A percentile compares a stretch with the other conserved stretches of the same genome.
Conservation (phyloP, 176 grass and related monocot species). For the Raddia distichophylla region DNA sequence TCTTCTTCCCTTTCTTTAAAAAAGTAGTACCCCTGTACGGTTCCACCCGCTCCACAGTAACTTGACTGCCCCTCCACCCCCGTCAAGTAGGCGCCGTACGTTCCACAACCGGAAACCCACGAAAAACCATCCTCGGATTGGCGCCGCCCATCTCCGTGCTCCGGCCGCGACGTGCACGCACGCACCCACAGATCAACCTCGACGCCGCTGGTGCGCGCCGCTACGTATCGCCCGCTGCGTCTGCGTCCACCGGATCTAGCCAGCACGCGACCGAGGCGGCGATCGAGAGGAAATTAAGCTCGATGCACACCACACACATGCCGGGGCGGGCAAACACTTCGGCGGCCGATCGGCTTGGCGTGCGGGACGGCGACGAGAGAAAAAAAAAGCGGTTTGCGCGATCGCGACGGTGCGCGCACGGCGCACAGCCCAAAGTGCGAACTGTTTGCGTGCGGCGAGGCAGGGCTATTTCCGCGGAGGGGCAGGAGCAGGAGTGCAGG, state of each 20-base stretch:
- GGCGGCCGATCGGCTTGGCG: neutral
- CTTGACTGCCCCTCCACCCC: no score
- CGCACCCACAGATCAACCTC: no score
- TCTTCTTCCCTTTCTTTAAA: no score
- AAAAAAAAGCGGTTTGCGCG: neutral
- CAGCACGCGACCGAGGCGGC: neutral
- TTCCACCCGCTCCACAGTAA: neutral
- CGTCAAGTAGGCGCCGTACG: neutral
- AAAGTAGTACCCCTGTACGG: no score
- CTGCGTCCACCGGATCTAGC: no score
- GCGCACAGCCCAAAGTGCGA: no score
- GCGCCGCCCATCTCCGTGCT: neutral
- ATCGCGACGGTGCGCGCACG: neutral
- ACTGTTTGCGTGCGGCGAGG: no score
- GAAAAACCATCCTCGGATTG: neutral
- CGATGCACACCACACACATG: conserved; percentile 9
- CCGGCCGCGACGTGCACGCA: no score
- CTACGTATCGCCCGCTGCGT: no score
- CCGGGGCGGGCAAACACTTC: conserved; percentile 29
- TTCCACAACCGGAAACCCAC: neutral
- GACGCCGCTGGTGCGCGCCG: no score
- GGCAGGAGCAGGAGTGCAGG: neutral
- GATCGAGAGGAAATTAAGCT: neutral
- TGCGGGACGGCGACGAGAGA: no score
- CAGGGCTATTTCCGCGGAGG: neutral